Evolutionary conservation across 257 asterid species (phyloP).

Genomic region (Lantana camara): DNA sequence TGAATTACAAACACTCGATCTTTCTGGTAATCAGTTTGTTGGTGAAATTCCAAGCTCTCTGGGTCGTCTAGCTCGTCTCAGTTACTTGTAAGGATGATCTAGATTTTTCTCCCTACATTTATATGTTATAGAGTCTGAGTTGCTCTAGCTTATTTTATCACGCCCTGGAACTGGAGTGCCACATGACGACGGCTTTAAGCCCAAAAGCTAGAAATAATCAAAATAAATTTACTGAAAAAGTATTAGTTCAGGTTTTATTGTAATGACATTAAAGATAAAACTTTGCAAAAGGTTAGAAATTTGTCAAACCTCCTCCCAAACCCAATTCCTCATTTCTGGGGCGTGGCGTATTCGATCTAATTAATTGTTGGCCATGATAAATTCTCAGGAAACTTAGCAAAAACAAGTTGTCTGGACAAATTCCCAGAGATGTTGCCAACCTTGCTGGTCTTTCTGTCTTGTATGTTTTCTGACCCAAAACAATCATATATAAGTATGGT

Average conservation of each 20-base stretch:
- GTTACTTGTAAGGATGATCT: conserved; percentile 70
- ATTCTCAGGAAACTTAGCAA: conserved; percentile 77
- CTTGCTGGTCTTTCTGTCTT: conserved; percentile 88
- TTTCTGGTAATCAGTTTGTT: conserved; percentile 73
- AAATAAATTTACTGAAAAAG: too few relatives aligned
- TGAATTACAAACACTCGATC: conserved; percentile 74
- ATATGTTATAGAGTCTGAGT: conserved; percentile 1
- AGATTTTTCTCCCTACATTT: not conserved
- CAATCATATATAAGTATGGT: not conserved
- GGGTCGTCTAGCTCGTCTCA: conserved; percentile 57
- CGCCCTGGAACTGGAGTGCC: too few relatives aligned
- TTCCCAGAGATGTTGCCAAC: conserved; percentile 69
- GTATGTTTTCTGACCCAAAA: conserved; percentile 59
- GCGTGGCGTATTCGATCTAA: too few relatives aligned
- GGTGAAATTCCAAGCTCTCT: conserved; percentile 84
- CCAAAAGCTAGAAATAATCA: too few relatives aligned
- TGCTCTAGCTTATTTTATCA: conserved; percentile 18
- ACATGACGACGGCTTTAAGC: too few relatives aligned
- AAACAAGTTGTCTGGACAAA: conserved; percentile 80
- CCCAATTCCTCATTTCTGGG: too few relatives aligned
- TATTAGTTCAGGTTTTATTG: too few relatives aligned
- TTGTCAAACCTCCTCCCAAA: too few relatives aligned
- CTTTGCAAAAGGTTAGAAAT: too few relatives aligned
- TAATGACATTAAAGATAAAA: too few relatives aligned
- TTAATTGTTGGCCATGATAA: conserved; percentile 21